Evolutionary conservation across 495 filamentous ascomycete genomes (phyloP).

Genomic region (Neohortaea acidophila): DNA sequence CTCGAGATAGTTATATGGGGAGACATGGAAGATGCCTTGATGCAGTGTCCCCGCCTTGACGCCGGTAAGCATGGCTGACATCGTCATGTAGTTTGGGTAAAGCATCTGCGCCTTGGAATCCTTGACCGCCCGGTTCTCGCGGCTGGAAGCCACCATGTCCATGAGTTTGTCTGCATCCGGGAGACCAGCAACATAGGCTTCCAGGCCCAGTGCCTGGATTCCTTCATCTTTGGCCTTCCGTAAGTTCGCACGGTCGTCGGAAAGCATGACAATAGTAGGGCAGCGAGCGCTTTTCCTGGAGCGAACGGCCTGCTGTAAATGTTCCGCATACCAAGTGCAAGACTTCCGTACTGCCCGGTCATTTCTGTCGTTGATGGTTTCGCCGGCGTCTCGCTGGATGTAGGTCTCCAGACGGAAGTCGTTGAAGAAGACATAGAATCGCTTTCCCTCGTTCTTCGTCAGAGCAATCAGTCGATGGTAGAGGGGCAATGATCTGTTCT

Average conservation of each 20-base stretch:
- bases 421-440: slow-evolving; percentile 98
- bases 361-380: slow-evolving; percentile 93
- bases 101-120: slow-evolving; percentile 52
- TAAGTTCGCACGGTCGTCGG: slow-evolving; percentile 78
- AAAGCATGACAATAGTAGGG: slow-evolving; percentile 81
- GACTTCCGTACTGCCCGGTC: slow-evolving; percentile 79
- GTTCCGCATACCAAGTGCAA: slow-evolving; percentile 75
- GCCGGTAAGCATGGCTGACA: slow-evolving; percentile 93
- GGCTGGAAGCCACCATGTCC: slow-evolving; percentile 81
- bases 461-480: slow-evolving; percentile 84
- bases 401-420: slow-evolving; percentile 91
- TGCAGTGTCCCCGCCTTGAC: slow-evolving; percentile 73
- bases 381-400: slow-evolving; percentile 53
- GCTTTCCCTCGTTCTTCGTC: slow-evolving; percentile 86
- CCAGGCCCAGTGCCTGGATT: slow-evolving; percentile 38
- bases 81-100: slow-evolving; percentile 61
- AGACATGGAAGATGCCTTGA: slow-evolving; percentile 89
- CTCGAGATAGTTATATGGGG: slow-evolving; percentile 93
- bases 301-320: slow-evolving; percentile 47
- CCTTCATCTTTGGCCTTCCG: slow-evolving; percentile 64
- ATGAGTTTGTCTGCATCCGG: slow-evolving; percentile 70
- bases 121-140: slow-evolving; percentile 48
- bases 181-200: slow-evolving; percentile 66
- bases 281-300: slow-evolving; percentile 39
- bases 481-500: slow-evolving; percentile 80